Base-by-base conservation (phyloP, 768 basidiomycete species). In the Mycena filopes region DNA sequence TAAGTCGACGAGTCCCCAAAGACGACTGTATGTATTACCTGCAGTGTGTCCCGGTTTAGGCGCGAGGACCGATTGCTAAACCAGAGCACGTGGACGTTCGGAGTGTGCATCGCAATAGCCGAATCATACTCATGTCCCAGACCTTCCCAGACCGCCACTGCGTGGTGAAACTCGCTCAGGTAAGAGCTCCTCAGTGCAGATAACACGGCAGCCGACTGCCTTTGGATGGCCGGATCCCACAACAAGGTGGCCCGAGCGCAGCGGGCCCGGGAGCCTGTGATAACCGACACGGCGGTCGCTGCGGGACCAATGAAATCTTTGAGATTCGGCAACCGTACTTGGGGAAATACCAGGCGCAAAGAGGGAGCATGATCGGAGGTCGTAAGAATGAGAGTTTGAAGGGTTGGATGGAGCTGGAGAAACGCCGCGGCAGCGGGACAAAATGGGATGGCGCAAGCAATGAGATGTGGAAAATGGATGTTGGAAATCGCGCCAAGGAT, bases 41-140 rank as follows among this genome's bases (percentile, higher is more conserved):
- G 33, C 11, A 40, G 15, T 13, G 13, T 18, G 7, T 36, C n/a
- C n/a, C n/a, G 18, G 2, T 18, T 5, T 9, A 38, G n/a, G 9
- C 26, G 28, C n/a, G n/a, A 3, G 2, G 38, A 49, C 26, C 20
- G 10, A 10, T 59, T 59, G 7, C 47, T 8, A 33, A 59, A 41
- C 7, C 20, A 21, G 9, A 59, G 47, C 3, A 2, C 38, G 13
- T 31, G n/a, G n/a, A 59, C 47, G 47, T 59, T 36, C 48, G 36
- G 46, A 10, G 50, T 28, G 7, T 26, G 26, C 12, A n/a, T 18
- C n/a, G 36, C 13, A n/a, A 59, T 49, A 9, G 57, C 57, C 3
- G 26, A 36, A 59, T 26, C 28, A 59, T 38, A 2, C 38, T n/a
- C 13, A 28, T 29, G 28, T 59, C 57, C 57, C 47, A 59, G 31